phyloP scores from a whole-genome alignment of 2,329 filamentous ascomycete species.

The Alternaria ethzedia region DNA sequence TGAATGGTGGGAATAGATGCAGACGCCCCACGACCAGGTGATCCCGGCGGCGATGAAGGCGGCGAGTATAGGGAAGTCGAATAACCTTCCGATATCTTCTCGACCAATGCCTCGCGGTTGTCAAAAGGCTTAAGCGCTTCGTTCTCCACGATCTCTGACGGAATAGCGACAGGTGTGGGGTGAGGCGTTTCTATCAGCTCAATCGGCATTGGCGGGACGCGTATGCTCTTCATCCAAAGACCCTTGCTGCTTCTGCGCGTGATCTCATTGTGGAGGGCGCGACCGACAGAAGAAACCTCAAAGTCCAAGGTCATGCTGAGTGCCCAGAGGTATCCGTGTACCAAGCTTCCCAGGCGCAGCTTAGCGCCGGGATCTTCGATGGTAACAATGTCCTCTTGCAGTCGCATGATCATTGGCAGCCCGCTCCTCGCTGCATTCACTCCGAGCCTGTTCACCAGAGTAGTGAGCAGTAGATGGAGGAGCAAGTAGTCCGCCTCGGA shows the following conservation, averaged over 20 bases:
- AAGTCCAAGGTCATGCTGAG: constrained; percentile 80
- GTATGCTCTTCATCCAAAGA: constrained; percentile 79
- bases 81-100: constrained; percentile 76
- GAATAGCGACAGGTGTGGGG: constrained; percentile 27
- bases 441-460: constrained; percentile 76
- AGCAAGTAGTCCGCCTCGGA: constrained; percentile 77
- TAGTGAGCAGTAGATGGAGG: constrained; percentile 77
- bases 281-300: constrained; percentile 71
- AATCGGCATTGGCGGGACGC: constrained; percentile 70
- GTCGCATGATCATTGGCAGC: constrained; percentile 84
- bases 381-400: constrained; percentile 82
- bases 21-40: constrained; percentile 70
- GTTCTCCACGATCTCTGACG: constrained; percentile 35
- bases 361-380: constrained; percentile 72
- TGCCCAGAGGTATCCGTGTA: constrained; percentile 88
- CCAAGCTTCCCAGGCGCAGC: constrained; percentile 80
- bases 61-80: constrained; percentile 67
- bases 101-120: constrained; percentile 72
- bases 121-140: constrained; percentile 73
- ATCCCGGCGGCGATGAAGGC: constrained; percentile 71
- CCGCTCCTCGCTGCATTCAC: constrained; percentile 81
- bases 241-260: constrained; percentile 72
- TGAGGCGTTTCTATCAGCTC: constrained; percentile 60
- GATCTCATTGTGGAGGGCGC: constrained; percentile 77
- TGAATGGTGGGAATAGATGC: constrained; percentile 53